Evolutionary conservation across 331 rosid species (phyloP), one percentile per base, ranked within the genome.

Genomic region (Prunus yedoensis): DNA sequence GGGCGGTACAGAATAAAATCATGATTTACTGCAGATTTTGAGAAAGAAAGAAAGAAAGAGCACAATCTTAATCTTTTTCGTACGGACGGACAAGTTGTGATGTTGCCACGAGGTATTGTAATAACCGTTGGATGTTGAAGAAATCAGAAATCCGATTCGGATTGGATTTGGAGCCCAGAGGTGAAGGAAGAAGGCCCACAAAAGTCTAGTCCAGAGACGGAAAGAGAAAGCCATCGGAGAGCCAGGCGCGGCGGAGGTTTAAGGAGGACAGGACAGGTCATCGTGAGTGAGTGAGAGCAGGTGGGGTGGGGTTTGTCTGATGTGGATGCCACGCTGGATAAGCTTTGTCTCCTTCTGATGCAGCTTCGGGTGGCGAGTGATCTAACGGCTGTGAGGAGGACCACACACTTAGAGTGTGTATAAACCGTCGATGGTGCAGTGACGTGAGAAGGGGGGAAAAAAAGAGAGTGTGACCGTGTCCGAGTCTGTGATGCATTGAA

Each of bases 261-360:
- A 47, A 47, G 51, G 1, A 47, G 12, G 25, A 35, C 41, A 3
- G 1, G 73, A 41, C 28, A 21, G 7, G 71, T 71, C 52, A 0
- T n/a, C 17, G 41, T 35, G 41, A 35, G 8, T 35, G 41, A 32
- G 38, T 35, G 41, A 66, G 35, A 59, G 76, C 51, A 13, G 53
- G 30, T 52, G 16, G 15, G 41, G 16, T 10, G 27, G 5, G 68
- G 23, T 62, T 41, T 51, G 13, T 78, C 77, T 17, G 77, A 71
- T 32, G 77, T 78, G 82, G 72, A 62, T 43, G 78, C 66, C 83
- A 74, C 71, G 79, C n/a, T 60, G 74, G 70, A 70, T 4, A 12
- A 8, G 9, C 32, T 28, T 41, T 58, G 52, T 71, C 78, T 5
- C 41, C 41, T 1, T 13, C 14, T 10, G 8, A 70, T 57, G 79